Conservation (phyloP, 768 basidiomycete genomes). For the Kwoniella europaea region DNA sequence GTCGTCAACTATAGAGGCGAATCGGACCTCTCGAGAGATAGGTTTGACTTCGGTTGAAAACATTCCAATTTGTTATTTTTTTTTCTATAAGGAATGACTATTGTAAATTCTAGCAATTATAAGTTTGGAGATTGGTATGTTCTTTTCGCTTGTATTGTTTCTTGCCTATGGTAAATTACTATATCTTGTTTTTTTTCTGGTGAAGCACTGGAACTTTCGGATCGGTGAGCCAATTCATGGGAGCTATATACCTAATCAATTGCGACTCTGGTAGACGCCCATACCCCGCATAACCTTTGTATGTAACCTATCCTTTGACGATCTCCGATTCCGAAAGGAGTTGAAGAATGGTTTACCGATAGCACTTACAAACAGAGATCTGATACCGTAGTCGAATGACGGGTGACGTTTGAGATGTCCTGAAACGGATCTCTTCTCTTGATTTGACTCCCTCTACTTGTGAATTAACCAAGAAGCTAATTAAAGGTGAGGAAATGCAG, state of each 20-base stretch:
- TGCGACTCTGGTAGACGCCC: too few species aligned
- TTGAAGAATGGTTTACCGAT: not conserved
- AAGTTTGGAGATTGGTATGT: too few species aligned
- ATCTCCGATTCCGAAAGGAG: not conserved
- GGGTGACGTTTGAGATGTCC: not conserved
- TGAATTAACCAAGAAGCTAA: not conserved
- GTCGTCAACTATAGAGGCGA: constrained; percentile 1
- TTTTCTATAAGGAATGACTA: not conserved
- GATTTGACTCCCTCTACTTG: not conserved
- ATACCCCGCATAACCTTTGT: constrained; percentile 1
- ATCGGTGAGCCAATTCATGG: too few species aligned
- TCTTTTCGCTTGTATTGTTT: not conserved
- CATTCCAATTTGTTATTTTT: not conserved
- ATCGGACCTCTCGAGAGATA: not conserved
- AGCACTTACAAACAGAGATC: not conserved
- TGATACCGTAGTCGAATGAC: not conserved
- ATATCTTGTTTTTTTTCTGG: too few species aligned
- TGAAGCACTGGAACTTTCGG: too few species aligned
- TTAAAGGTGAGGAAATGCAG: not conserved
- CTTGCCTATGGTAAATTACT: not conserved
- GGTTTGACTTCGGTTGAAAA: not conserved
- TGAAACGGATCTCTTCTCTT: constrained; percentile 1
- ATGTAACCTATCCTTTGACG: constrained; percentile 10
- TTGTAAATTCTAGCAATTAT: too few species aligned
- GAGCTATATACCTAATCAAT: not conserved